Percentiles rank a stretch among this genome's conserved stretches.
Conservation (phyloP, 805 yeast genomes). For the Ogataea wickerhamii region DNA sequence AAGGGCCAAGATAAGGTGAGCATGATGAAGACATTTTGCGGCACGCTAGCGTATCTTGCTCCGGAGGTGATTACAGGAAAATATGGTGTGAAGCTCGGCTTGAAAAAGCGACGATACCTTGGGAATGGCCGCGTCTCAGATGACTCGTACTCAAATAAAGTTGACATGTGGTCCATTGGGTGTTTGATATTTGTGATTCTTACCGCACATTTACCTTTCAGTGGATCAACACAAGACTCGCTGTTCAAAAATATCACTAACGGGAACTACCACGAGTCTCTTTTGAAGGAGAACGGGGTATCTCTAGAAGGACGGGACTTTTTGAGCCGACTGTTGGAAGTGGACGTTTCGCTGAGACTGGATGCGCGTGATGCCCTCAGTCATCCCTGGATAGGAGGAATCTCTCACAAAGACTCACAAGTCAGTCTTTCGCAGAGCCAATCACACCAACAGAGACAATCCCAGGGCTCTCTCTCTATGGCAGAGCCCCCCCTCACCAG, state of each 20-base stretch:
- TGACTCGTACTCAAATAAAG: slow-evolving; percentile 70
- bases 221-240: slow-evolving; percentile 87
- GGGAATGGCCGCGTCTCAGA: slow-evolving; percentile 33
- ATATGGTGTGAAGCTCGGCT: slow-evolving; percentile 35
- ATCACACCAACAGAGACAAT: slow-evolving; percentile 55
- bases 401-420: slow-evolving; percentile 29
- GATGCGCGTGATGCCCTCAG: slow-evolving; percentile 72
- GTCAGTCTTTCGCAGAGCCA: slow-evolving; percentile 68
- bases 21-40: slow-evolving; percentile 93
- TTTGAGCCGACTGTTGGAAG: slow-evolving; percentile 64
- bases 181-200: slow-evolving; percentile 88
- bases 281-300: slow-evolving; percentile 57
- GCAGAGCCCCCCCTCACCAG: slow-evolving; percentile 2
- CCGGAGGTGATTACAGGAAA: slow-evolving; percentile 80
- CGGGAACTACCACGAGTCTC: slow-evolving; percentile 79
- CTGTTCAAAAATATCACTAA: slow-evolving; percentile 69
- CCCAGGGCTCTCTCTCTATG: slow-evolving; percentile 16
- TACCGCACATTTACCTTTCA: slow-evolving; percentile 92
- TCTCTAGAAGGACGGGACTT: slow-evolving; percentile 72
- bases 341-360: slow-evolving; percentile 68
- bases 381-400: slow-evolving; percentile 73
- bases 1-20: slow-evolving; percentile 82
- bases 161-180: slow-evolving; percentile 98
- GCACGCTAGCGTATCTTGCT: slow-evolving; percentile 94
- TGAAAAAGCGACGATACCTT: slow-evolving; percentile 25